Evolutionary conservation across 495 filamentous ascomycete species (phyloP).

Genomic region (Hypoxylon lienhwacheense): DNA sequence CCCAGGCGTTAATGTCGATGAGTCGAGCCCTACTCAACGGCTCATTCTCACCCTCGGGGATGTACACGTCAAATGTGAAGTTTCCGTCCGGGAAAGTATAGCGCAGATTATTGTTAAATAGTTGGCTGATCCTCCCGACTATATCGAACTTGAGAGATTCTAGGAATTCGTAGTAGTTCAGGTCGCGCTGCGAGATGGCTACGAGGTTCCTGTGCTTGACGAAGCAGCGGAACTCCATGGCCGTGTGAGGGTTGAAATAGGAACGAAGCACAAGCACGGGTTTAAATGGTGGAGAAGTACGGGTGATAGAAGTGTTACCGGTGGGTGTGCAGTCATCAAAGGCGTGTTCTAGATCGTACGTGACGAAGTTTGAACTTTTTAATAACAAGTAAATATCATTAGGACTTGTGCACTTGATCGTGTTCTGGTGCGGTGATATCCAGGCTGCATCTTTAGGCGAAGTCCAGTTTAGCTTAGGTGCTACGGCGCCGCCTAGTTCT

Average conservation of each 20-base stretch:
- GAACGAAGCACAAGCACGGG: slow-evolving; percentile 75
- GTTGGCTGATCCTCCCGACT: slow-evolving; percentile 61
- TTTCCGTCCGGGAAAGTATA: slow-evolving; percentile 77
- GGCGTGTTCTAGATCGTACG: slow-evolving; percentile 89
- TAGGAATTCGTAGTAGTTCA: slow-evolving; percentile 87
- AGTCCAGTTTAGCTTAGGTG: slow-evolving; percentile 97
- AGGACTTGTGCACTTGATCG: slow-evolving; percentile 79
- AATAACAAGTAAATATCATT: slow-evolving; percentile 93
- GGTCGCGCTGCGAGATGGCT: slow-evolving; percentile 84
- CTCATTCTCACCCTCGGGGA: slow-evolving; percentile 71
- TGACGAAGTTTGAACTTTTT: slow-evolving; percentile 91
- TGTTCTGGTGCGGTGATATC: slow-evolving; percentile 84
- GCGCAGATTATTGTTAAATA: slow-evolving; percentile 73
- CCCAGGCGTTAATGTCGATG: slow-evolving; percentile 96
- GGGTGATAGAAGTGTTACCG: slow-evolving; percentile 7
- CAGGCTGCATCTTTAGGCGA: slow-evolving; percentile 95
- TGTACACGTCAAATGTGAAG: slow-evolving; percentile 89
- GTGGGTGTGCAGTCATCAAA: slow-evolving; percentile 74
- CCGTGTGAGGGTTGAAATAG: slow-evolving; percentile 82
- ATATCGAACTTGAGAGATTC: slow-evolving; percentile 64
- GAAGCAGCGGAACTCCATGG: slow-evolving; percentile 93
- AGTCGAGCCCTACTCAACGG: slow-evolving; percentile 67
- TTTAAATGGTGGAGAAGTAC: slow-evolving; percentile 58
- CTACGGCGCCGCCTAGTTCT: slow-evolving; percentile 77
- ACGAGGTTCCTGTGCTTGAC: slow-evolving; percentile 77